phyloP scores from a whole-genome alignment of 805 yeast genomes.

The Myxozyma monticola region DNA sequence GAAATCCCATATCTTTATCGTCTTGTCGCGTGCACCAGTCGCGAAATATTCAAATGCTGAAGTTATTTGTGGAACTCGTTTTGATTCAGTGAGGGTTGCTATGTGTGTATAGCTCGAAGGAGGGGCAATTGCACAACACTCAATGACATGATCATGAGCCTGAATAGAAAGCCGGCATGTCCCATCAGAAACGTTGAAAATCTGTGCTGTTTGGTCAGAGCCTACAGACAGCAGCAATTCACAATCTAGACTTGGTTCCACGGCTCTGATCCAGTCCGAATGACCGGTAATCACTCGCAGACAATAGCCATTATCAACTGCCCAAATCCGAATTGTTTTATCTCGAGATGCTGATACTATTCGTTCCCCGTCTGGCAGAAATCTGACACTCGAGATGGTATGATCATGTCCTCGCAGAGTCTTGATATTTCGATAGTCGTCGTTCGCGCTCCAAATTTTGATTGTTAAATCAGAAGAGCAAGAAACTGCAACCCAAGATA shows the following conservation, averaged over 20 bases:
- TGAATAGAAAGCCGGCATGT: conserved; percentile 64
- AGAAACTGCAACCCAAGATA: conserved; percentile 44
- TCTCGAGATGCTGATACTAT: conserved; percentile 81
- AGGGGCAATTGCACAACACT: conserved; percentile 69
- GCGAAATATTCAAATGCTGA: conserved; percentile 57
- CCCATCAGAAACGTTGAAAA: conserved; percentile 66
- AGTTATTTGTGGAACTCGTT: not conserved
- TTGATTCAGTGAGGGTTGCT: conserved; percentile 7
- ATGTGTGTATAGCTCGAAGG: conserved; percentile 25
- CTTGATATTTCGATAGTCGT: conserved; percentile 53
- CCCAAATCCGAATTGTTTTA: conserved; percentile 81
- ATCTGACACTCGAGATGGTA: conserved; percentile 65
- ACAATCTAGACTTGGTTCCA: conserved; percentile 51
- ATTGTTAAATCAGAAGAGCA: conserved; percentile 55
- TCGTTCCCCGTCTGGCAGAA: conserved; percentile 53
- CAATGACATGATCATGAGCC: conserved; percentile 76
- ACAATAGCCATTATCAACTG: conserved; percentile 64
- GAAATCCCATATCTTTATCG: conserved; percentile 71
- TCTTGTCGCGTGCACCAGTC: conserved; percentile 77
- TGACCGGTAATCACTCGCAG: conserved; percentile 70
- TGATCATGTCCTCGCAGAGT: conserved; percentile 86
- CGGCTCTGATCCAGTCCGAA: conserved; percentile 80
- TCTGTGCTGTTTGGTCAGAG: conserved; percentile 70
- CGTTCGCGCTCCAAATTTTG: conserved; percentile 67
- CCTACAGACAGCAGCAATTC: conserved; percentile 71